Conservation (phyloP, 1,284 basidiomycete genomes). For the Malassezia vespertilionis region DNA sequence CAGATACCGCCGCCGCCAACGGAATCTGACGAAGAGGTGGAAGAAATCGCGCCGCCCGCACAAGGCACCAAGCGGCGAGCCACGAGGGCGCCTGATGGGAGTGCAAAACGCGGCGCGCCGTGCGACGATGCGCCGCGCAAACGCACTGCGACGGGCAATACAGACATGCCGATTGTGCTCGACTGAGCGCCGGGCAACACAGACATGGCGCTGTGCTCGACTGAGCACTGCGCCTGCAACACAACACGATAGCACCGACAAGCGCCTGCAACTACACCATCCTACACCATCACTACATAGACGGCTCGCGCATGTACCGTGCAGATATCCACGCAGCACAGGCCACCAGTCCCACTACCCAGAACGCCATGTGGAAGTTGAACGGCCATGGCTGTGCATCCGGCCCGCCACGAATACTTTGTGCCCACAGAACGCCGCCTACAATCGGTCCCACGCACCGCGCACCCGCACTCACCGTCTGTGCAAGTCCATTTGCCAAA, state of each 20-base stretch:
- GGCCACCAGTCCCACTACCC: slow-evolving; percentile 33
- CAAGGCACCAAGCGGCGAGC: slow-evolving; percentile 23
- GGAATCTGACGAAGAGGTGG: slow-evolving; percentile 72
- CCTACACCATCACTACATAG: too few relatives aligned
- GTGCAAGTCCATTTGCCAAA: slow-evolving; percentile 49
- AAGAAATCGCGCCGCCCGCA: slow-evolving; percentile 57
- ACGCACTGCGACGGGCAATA: not conserved
- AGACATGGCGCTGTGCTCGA: not conserved
- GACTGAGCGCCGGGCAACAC: slow-evolving; percentile 4
- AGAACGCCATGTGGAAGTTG: slow-evolving; percentile 42
- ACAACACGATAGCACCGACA: too few relatives aligned
- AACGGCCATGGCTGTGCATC: slow-evolving; percentile 30
- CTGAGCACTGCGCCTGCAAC: not conserved
- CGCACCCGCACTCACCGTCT: slow-evolving; percentile 47
- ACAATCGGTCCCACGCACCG: slow-evolving; percentile 48
- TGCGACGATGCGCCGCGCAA: slow-evolving; percentile 1
- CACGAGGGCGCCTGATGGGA: not conserved
- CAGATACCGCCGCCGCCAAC: slow-evolving; percentile 54
- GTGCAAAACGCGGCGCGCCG: slow-evolving; percentile 1
- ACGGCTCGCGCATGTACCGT: slow-evolving; percentile 5
- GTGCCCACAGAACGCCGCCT: slow-evolving; percentile 43
- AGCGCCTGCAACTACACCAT: too few relatives aligned
- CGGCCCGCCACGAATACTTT: slow-evolving; percentile 31
- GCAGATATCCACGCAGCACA: slow-evolving; percentile 28
- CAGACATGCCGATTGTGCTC: slow-evolving; percentile 12